A percentile compares a stretch with the other conserved stretches of the same genome.
phyloP scores from a whole-genome alignment of 2,329 filamentous ascomycete genomes.

The Talaromyces sp. region DNA sequence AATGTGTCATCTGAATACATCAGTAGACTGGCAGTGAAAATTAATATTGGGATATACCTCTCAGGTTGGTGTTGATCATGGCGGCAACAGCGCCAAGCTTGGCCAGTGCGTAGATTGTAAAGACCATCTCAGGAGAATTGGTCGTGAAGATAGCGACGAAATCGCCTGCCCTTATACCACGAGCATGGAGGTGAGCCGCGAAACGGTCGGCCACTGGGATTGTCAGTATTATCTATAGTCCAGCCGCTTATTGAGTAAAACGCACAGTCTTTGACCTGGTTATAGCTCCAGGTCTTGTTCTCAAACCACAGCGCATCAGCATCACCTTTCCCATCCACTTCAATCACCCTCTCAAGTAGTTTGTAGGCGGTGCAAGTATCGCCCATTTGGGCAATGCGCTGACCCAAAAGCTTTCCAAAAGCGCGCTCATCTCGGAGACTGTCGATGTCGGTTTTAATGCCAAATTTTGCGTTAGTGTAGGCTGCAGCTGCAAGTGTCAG shows the following conservation, averaged over 20 bases:
- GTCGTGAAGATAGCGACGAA: constrained; percentile 43
- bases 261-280: constrained; percentile 38
- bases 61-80: constrained; percentile 43
- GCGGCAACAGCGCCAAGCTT: constrained; percentile 42
- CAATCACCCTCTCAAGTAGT: constrained; percentile 37
- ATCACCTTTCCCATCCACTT: constrained; percentile 32
- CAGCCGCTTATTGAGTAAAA: constrained; percentile 2
- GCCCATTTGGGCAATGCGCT: constrained; percentile 32
- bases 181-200: constrained; percentile 35
- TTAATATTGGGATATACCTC: constrained; percentile 28
- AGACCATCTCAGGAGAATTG: constrained; percentile 47
- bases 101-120: constrained; percentile 39
- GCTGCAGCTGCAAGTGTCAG: constrained; percentile 30
- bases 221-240: constrained; percentile 4
- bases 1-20: constrained; percentile 38
- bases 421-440: constrained; percentile 28
- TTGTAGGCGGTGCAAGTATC: constrained; percentile 38
- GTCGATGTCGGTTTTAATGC: constrained; percentile 35
- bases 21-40: background rate
- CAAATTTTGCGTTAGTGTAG: constrained; percentile 41
- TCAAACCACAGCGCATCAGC: constrained; percentile 46
- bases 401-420: constrained; percentile 27
- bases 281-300: constrained; percentile 43
- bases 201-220: constrained; percentile 38
- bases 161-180: constrained; percentile 34